Evolutionary conservation across 2,329 filamentous ascomycete genomes (phyloP).

Genomic region (Cytospora paraplurivora): DNA sequence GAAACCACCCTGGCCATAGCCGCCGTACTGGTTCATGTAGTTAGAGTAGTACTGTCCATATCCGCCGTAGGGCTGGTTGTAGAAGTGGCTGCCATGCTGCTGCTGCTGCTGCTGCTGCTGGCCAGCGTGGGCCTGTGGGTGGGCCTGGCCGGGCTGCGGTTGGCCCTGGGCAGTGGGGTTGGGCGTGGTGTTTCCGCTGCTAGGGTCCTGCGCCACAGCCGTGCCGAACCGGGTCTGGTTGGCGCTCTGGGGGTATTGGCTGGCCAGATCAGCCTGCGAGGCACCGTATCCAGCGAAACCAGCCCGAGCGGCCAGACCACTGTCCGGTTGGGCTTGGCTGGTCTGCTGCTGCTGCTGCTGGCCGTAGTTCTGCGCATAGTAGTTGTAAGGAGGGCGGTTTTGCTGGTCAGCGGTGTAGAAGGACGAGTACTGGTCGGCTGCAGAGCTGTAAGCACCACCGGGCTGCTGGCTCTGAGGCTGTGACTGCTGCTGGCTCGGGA

Average conservation of each 20-base stretch:
- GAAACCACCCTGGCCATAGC: slow-evolving; percentile 56
- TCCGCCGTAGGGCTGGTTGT: slow-evolving; percentile 61
- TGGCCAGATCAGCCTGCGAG: slow-evolving; percentile 63
- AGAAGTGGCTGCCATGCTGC: slow-evolving; percentile 45
- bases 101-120: slow-evolving; percentile 47
- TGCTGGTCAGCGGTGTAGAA: slow-evolving; percentile 81
- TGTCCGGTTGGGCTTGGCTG: slow-evolving; percentile 67
- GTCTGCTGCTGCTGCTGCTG: slow-evolving; percentile 71
- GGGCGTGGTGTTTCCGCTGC: slow-evolving; percentile 88
- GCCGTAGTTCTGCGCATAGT: slow-evolving; percentile 66
- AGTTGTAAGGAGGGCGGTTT: slow-evolving; percentile 73
- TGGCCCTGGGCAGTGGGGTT: slow-evolving; percentile 69
- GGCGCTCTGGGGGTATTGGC: slow-evolving; percentile 75
- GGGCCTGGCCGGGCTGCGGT: slow-evolving; percentile 37
- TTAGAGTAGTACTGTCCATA: slow-evolving; percentile 66
- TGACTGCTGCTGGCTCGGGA: slow-evolving; percentile 60
- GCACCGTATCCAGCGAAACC: slow-evolving; percentile 77
- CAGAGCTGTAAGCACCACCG: slow-evolving; percentile 70
- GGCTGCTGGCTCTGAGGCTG: slow-evolving; percentile 60
- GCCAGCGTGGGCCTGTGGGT: slow-evolving; percentile 43
- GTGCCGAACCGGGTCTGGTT: slow-evolving; percentile 63
- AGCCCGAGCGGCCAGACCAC: slow-evolving; percentile 23
- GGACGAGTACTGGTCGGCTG: slow-evolving; percentile 76
- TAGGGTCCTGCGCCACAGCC: slow-evolving; percentile 69
- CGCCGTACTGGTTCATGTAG: slow-evolving; percentile 57